Evolutionary conservation across 371 early-diverging fungal genomes (phyloP).

Genomic region (Mortierella sp.): DNA sequence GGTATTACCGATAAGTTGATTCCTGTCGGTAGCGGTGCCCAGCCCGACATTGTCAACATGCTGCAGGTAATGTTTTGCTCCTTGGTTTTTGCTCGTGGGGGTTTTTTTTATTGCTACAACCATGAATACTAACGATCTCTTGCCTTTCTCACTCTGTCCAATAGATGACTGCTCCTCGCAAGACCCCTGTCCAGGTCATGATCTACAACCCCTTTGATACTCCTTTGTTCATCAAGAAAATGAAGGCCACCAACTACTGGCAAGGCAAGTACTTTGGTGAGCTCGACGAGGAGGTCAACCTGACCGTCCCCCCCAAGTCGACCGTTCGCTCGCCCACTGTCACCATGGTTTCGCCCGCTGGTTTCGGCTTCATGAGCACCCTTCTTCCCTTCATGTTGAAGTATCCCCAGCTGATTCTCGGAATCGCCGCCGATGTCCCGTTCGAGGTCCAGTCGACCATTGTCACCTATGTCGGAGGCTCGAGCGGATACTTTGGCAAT

Average conservation of each 20-base stretch:
- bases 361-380: constrained; percentile 29
- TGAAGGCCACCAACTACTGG: constrained; percentile 42
- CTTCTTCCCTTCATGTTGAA: constrained; percentile 22
- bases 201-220: constrained; percentile 63
- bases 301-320: constrained; percentile 26
- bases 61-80: constrained; percentile 12
- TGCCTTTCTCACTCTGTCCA: constrained; percentile 4
- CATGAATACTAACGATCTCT: background rate
- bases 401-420: constrained; percentile 17
- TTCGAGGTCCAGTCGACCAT: constrained; percentile 49
- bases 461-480: constrained; percentile 29
- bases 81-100: background rate
- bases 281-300: constrained; percentile 22
- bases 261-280: constrained; percentile 31
- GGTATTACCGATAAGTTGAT: constrained; percentile 60
- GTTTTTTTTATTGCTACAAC: background rate
- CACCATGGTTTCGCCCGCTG: constrained; percentile 38
- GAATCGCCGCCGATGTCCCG: constrained; percentile 25
- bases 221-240: constrained; percentile 39
- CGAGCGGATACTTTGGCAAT: constrained; percentile 21
- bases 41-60: constrained; percentile 27
- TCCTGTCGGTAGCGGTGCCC: constrained; percentile 33
- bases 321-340: constrained; percentile 26
- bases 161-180: constrained; percentile 23
- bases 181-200: constrained; percentile 57